These are phyloP conservation scores for Podospora bellae-mahoneyi DNA, from an alignment of 495 filamentous ascomycete genomes.

Conservation along the genomic window DNA sequence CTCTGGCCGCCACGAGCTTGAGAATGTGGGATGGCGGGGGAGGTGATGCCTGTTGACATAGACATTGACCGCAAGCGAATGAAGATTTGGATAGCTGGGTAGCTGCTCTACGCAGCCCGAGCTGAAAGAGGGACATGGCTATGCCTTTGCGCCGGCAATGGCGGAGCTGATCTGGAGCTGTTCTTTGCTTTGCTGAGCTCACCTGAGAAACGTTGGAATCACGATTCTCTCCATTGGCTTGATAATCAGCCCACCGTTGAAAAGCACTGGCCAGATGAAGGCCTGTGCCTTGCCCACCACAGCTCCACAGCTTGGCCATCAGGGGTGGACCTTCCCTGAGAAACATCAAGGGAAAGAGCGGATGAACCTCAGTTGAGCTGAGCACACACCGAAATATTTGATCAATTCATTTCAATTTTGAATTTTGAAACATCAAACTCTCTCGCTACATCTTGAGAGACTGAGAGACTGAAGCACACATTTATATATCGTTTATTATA, in stretches of 20 bases:
- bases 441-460: not conserved
- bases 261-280: not conserved
- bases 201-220: conserved; percentile 14
- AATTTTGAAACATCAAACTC: not conserved
- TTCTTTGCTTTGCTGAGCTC: conserved; percentile 7
- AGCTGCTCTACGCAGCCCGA: conserved; percentile 50
- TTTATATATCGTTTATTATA: not conserved
- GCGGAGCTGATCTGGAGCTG: conserved; percentile 7
- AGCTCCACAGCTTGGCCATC: not conserved
- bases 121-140: conserved; percentile 48
- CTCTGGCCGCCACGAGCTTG: conserved; percentile 19
- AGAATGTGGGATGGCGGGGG: conserved; percentile 31
- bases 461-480: not conserved
- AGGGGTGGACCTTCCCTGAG: too few relatives aligned
- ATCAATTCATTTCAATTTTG: not conserved
- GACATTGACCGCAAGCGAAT: conserved; percentile 63
- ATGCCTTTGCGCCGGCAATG: conserved; percentile 18
- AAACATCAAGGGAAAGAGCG: not conserved
- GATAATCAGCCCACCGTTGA: conserved; percentile 21
- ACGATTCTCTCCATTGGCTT: not conserved
- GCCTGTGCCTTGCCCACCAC: not conserved
- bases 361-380: not conserved
- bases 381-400: not conserved
- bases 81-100: conserved; percentile 53
- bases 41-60: conserved; percentile 38